phyloP scores from a whole-genome alignment of 352 stramenopile species.

The Phytophthora tentaculata region DNA sequence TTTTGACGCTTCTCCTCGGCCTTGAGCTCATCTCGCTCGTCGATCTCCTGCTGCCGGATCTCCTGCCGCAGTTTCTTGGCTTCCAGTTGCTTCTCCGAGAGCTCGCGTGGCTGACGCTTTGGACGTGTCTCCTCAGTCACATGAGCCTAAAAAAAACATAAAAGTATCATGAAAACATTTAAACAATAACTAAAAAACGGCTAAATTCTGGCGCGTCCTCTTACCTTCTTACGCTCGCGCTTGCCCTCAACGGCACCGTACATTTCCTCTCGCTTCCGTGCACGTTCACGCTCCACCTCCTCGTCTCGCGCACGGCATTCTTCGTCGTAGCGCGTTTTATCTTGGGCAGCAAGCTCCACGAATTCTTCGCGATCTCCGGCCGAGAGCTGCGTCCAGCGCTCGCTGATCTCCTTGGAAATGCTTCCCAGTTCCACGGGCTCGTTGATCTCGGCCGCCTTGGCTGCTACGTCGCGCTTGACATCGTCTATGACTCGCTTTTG shows the following conservation, averaged over 20 bases:
- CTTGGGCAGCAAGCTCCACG: constrained; percentile 58
- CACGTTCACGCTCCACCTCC: constrained; percentile 73
- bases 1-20: constrained; percentile 83
- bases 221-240: constrained; percentile 78
- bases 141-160: constrained; percentile 32
- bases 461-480: constrained; percentile 62
- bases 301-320: constrained; percentile 78
- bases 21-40: constrained; percentile 77
- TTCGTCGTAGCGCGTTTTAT: constrained; percentile 76
- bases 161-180: constrained; percentile 1
- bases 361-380: constrained; percentile 75
- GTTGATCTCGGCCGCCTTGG: constrained; percentile 47
- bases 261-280: constrained; percentile 77
- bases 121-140: constrained; percentile 47
- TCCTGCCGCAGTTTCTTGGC: constrained; percentile 74
- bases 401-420: constrained; percentile 80
- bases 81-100: constrained; percentile 73
- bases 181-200: constrained; percentile 1
- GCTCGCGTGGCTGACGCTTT: constrained; percentile 54
- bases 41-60: constrained; percentile 73
- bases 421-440: constrained; percentile 67
- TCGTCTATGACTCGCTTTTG: constrained; percentile 76
- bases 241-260: constrained; percentile 78
- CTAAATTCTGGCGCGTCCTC: background rate
- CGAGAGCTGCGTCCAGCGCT: constrained; percentile 75